Evolutionary conservation across 768 basidiomycete species (phyloP), one percentile per base, ranked within the genome.

Genomic region (Tulasnella sp.): DNA sequence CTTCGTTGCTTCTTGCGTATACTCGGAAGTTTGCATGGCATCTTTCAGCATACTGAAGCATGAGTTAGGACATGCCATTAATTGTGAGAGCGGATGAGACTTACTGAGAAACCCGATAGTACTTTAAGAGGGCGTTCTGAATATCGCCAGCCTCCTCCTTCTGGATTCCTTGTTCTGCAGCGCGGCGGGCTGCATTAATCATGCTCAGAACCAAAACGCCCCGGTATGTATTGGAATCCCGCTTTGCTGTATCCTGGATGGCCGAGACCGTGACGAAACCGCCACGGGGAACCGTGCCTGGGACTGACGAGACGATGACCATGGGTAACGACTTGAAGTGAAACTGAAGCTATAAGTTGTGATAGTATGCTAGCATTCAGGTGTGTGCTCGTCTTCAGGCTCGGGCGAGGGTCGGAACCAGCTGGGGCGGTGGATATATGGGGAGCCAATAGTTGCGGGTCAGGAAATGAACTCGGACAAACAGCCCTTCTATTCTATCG

Each of bases 161-260:
- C 32, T 17, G 23, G 14, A 42, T 19, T 21, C 46, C 60, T 25
- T 27, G 25, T 7, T 61, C 60, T 43, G 77, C 73, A 68, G 84
- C 83, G 12, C 68, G 70, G 48, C 79, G 75, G 21, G 86, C 86
- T 17, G 74, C 69, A 65, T 72, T 76, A 68, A 89, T 78, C 62
- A 88, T 75, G 7, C 76, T 70, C 27, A 77, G 65, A 6, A 82
- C 71, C 7, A 83, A 79, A 40, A 75, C 75, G 15, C 81, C 81
- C 62, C 74, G 75, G 45, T 77, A 76, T 50, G 74, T 73, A 53
- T 73, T 76, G 11, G 80, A 80, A 58, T 70, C 67, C 49, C 69
- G 70, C 62, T 70, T 77, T 5, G 73, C 76, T 59, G 63, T 69
- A 49, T 73, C 71, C 64, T 76, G 77, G 63, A 78, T 72, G 29